phyloP scores from a whole-genome alignment of 163 green algal species.

The Coccomyxa subellipsoidea region DNA sequence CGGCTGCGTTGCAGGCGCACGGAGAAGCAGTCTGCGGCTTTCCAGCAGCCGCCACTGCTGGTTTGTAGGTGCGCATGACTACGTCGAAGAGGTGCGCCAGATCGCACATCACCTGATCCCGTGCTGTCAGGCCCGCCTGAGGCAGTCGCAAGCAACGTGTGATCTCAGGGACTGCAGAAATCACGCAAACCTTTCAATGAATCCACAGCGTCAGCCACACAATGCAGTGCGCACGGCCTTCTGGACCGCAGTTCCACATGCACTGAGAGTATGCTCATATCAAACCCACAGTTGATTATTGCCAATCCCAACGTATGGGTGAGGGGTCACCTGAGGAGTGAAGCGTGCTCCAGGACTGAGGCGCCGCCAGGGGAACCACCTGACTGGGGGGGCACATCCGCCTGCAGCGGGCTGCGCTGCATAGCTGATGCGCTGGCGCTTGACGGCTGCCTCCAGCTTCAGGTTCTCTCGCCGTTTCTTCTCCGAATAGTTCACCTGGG shows the following conservation, averaged over 20 bases:
- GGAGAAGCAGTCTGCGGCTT: not conserved
- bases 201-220: not conserved
- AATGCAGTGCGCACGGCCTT: not conserved
- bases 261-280: not conserved
- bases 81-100: slow-evolving; percentile 70
- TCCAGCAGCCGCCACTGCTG: slow-evolving; percentile 7
- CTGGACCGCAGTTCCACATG: not conserved
- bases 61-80: slow-evolving; percentile 41
- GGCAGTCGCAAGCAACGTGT: not conserved
- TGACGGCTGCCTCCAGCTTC: not conserved
- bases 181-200: not conserved
- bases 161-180: not conserved
- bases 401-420: not conserved
- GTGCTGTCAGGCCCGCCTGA: slow-evolving; percentile 5
- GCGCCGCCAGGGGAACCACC: not conserved
- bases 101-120: slow-evolving; percentile 60
- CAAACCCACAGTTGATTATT: not conserved
- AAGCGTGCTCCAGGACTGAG: slow-evolving; percentile 22
- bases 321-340: not conserved
- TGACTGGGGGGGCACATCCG: not conserved
- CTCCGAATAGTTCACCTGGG: not conserved
- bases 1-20: not conserved
- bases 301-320: not conserved
- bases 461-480: slow-evolving; percentile 9
- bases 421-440: not conserved